phyloP scores from a whole-genome alignment of 306 rosid species.

The Chamaecrista fasciculata region DNA sequence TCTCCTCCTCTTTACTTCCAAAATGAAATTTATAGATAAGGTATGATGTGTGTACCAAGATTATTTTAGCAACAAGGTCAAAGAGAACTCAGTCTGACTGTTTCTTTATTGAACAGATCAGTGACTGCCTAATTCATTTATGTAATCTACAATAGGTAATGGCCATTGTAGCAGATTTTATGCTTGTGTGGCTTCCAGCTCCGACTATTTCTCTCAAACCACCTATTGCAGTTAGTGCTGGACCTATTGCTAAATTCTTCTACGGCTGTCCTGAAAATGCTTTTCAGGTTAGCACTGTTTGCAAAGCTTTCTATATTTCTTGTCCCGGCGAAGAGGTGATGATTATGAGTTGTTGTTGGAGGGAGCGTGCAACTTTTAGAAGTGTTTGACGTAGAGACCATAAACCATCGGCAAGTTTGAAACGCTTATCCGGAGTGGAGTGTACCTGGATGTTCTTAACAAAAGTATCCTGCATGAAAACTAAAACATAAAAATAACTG shows the following conservation, averaged over 20 bases:
- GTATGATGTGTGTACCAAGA: background rate
- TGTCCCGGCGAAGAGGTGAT: no score
- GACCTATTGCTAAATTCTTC: constrained; percentile 75
- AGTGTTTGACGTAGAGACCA: no score
- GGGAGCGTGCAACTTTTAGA: no score
- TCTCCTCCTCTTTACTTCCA: background rate
- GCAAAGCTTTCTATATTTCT: background rate
- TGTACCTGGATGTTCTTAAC: no score
- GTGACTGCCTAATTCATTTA: constrained; percentile 24
- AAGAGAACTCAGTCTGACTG: constrained; percentile 8
- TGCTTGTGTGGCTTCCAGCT: constrained; percentile 93
- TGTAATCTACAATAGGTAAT: constrained; percentile 54
- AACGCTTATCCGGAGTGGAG: no score
- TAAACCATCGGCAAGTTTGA: no score
- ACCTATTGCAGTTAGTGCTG: constrained; percentile 69
- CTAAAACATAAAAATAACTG: no score
- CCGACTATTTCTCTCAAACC: constrained; percentile 79
- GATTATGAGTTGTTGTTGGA: no score
- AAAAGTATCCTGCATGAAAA: no score
- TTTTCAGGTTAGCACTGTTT: constrained; percentile 63
- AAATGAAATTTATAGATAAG: background rate
- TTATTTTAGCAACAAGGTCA: background rate
- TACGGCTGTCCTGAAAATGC: constrained; percentile 97
- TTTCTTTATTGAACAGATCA: constrained; percentile 23
- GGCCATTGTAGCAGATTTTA: constrained; percentile 91